Base-by-base conservation (phyloP, 805 yeast species). In the Brettanomyces nanus region DNA sequence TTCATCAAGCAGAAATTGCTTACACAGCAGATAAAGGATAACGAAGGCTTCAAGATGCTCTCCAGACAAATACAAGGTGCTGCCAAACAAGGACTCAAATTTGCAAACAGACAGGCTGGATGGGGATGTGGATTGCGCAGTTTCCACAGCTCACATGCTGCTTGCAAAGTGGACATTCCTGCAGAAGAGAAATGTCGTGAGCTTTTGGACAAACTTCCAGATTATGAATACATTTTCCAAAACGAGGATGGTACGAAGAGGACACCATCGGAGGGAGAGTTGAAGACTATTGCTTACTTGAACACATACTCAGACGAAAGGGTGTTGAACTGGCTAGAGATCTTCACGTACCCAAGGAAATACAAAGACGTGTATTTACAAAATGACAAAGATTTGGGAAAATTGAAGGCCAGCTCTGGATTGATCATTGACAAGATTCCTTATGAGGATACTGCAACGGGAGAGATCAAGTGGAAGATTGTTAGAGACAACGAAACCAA, bases 371-470 rank as follows among this genome's bases (percentile, higher is more conserved):
- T 80, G 49, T 78, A 68, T 53, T 58, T 69, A 43, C 76, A 71
- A 53, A 85, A 85, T 65, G 68, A 77, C 32, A 68, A 65, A 36
- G 82, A 75, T 56, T 69, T 84, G 51, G 61, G 62, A 45, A 70
- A 69, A 53, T 73, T 78, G 47, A 71, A 75, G 47, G 69, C 73
- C 17, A 61, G 69, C 19, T 73, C 80, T 28, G 79, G 81, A 35
- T 68, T 75, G 50, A 80, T 85, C 50, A 70, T 85, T 46, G 95
- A 85, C 59, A 85, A 85, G 62, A 75, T 85, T 42, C 95, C 95
- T 31, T 83, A 75, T 57, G 83, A 79, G 61, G 92, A 82, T 60
- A 77, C 81, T 31, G 66, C 76, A 28, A 78, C 85, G 14, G 95
- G 95, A 27, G 81, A 77, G 51, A 72, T 84, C 51, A 76, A 77